phyloP scores from a whole-genome alignment of 768 basidiomycete genomes.

The Russula abietina region DNA sequence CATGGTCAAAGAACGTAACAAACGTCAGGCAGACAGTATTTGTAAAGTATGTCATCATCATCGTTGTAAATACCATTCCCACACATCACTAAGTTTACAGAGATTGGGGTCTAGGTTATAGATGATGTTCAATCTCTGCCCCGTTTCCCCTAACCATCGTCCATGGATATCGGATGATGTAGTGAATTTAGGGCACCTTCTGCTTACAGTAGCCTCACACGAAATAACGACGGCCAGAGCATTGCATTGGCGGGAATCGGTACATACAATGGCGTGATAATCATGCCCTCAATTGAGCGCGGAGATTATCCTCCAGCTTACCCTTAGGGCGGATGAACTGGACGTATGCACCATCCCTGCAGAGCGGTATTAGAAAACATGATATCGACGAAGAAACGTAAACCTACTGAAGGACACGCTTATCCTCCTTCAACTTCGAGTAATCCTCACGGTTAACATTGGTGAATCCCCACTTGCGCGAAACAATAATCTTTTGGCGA shows the following conservation, averaged over 20 bases:
- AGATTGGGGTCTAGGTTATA: constrained; percentile 19
- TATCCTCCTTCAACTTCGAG: constrained; percentile 79
- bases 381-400: not conserved
- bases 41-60: constrained; percentile 8
- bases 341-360: constrained; percentile 90
- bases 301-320: constrained; percentile 76
- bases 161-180: constrained; percentile 52
- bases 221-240: constrained; percentile 9
- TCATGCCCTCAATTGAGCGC: constrained; percentile 74
- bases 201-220: not conserved
- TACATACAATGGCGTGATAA: constrained; percentile 28
- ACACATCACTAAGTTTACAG: constrained; percentile 22
- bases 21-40: not conserved
- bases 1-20: constrained; percentile 34
- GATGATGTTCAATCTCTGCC: constrained; percentile 52
- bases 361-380: constrained; percentile 16
- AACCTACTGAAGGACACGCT: constrained; percentile 81
- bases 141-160: constrained; percentile 77
- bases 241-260: constrained; percentile 25
- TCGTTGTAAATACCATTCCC: constrained; percentile 7
- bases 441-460: constrained; percentile 89
- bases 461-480: constrained; percentile 99
- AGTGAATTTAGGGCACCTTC: constrained; percentile 61
- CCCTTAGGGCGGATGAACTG: constrained; percentile 91
- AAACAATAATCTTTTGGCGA: constrained; percentile 93